phyloP scores from a whole-genome alignment of 2,329 filamentous ascomycete genomes.

The Diplocarpon mali region DNA sequence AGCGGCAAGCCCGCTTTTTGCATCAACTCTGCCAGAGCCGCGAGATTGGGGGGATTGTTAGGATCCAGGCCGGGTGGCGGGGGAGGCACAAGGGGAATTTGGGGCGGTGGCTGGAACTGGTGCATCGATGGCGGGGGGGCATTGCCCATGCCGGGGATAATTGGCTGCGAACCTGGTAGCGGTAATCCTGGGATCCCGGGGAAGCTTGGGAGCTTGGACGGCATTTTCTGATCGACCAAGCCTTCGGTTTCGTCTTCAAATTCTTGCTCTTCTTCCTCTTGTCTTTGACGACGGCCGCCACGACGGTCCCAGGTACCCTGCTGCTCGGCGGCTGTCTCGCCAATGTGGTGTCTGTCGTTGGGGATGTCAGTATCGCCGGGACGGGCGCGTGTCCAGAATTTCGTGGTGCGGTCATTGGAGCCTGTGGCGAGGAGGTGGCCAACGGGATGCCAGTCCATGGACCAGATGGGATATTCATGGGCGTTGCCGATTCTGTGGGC shows the following conservation, averaged over 20 bases:
- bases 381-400: constrained; percentile 88
- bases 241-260: constrained; percentile 88
- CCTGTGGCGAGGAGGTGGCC: constrained; percentile 93
- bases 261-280: constrained; percentile 90
- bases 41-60: constrained; percentile 49
- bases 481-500: constrained; percentile 80
- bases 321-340: constrained; percentile 83
- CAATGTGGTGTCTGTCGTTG: constrained; percentile 91
- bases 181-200: constrained; percentile 39
- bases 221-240: constrained; percentile 82
- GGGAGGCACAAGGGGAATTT: constrained; percentile 32
- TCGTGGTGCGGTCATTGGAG: constrained; percentile 90
- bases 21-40: constrained; percentile 52
- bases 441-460: constrained; percentile 92
- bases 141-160: constrained; percentile 40
- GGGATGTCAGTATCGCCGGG: constrained; percentile 78
- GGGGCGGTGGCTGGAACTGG: constrained; percentile 29
- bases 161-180: constrained; percentile 29
- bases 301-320: constrained; percentile 89
- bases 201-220: constrained; percentile 47
- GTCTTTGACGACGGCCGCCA: constrained; percentile 64
- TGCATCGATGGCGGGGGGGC: constrained; percentile 28
- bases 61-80: constrained; percentile 44
- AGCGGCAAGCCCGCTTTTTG: constrained; percentile 52
- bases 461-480: constrained; percentile 95